Base-by-base conservation (phyloP, 352 stramenopile species). In the Phytopythium ostracodes region DNA sequence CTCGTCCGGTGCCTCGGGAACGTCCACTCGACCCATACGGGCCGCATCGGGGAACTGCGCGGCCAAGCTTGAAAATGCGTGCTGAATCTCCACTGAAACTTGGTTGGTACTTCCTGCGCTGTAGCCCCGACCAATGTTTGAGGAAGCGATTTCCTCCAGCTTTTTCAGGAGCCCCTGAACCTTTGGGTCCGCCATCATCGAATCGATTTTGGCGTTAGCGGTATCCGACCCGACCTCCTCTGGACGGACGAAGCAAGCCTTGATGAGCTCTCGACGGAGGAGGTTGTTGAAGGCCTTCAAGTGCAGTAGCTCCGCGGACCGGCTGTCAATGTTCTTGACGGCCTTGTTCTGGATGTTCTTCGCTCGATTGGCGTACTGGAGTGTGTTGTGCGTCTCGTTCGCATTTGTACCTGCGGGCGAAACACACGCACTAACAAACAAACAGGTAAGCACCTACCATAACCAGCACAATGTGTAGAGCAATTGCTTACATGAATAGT, bases 261-360 rank as follows among this genome's bases (percentile, higher is more conserved):
- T 91, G 18, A 93, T 64, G 3, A 94, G 60, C 40, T 93, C 87
- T 49, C 76, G 77, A 12, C 78, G 79, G 2, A 96, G 59, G 17
- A 96, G 47, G 6, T 78, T 65, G 44, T 90, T 89, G 22, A 91
- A 78, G 0, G 84, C 78, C 54, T 88, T 87, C 35, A 92, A 59
- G n/a, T 69, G 75, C 22, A 84, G 62, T 0, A 96, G 55, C 56
- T 96, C 84, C 0, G 79, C 83, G 15, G 86, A 91, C 15, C 80
- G 72, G n/a, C 72, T 81, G 69, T 96, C 86, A 35, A 96, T 81
- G 46, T 96, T 96, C 56, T 96, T 96, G 27, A 96, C 75, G 5
- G 87, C 87, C 62, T 96, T 96, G 61, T 96, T 96, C 40, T 94
- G 87, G 57, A 96, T 96, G 53, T 94, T 94, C 52, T 90, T 92